Conservation (phyloP, 2,329 filamentous ascomycete genomes). For the Penicillium fuscoglaucum region DNA sequence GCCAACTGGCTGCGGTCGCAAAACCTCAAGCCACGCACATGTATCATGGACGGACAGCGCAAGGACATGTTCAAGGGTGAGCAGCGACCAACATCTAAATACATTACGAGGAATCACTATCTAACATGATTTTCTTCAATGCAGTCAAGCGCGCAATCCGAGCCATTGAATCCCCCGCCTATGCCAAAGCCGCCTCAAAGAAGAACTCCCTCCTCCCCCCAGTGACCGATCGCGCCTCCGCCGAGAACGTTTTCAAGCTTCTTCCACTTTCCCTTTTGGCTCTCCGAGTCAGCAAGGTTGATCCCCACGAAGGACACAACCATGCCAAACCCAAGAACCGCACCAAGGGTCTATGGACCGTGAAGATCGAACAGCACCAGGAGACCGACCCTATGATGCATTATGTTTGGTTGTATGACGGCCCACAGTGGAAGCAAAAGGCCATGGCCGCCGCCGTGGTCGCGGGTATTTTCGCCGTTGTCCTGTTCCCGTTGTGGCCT, state of each 20-base stretch:
- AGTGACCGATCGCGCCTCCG: constrained; percentile 81
- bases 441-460: constrained; percentile 84
- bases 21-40: constrained; percentile 84
- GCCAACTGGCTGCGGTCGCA: constrained; percentile 84
- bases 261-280: constrained; percentile 93
- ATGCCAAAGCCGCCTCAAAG: constrained; percentile 76
- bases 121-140: not conserved
- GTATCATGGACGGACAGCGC: constrained; percentile 90
- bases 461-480: constrained; percentile 78
- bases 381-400: constrained; percentile 69
- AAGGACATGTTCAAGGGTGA: constrained; percentile 97
- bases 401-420: constrained; percentile 96
- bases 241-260: constrained; percentile 92
- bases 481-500: constrained; percentile 96
- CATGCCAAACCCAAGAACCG: constrained; percentile 70
- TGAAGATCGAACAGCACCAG: constrained; percentile 94
- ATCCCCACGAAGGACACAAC: constrained; percentile 73
- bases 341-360: constrained; percentile 93
- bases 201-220: constrained; percentile 88
- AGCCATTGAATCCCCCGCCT: constrained; percentile 82
- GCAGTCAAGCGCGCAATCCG: constrained; percentile 93
- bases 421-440: constrained; percentile 89
- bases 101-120: not conserved
- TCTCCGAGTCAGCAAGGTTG: constrained; percentile 80
- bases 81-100: not conserved